A percentile compares a stretch with the other conserved stretches of the same genome.
phyloP scores from a whole-genome alignment of 192 early-diverging fungal species.

The Coemansia sp. region DNA sequence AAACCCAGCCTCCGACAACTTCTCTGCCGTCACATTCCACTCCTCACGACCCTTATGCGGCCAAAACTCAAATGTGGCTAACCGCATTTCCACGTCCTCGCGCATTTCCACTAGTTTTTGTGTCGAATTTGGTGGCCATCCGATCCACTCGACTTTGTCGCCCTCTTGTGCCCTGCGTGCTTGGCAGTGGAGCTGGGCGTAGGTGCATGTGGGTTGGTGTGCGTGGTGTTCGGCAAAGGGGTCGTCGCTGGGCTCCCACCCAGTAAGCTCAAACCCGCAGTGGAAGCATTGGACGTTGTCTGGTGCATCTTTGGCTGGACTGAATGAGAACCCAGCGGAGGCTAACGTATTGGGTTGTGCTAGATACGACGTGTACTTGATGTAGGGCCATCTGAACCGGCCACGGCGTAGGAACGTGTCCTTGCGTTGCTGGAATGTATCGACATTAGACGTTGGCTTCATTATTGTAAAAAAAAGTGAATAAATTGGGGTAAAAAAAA shows the following conservation, averaged over 20 bases:
- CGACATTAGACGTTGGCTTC: conserved; percentile 21
- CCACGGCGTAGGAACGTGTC: conserved; percentile 54
- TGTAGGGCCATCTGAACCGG: conserved; percentile 47
- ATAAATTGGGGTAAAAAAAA: not conserved
- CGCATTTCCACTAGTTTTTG: conserved; percentile 21
- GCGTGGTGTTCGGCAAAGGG: conserved; percentile 54
- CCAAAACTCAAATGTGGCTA: conserved; percentile 42
- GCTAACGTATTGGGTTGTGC: conserved; percentile 54
- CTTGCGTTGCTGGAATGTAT: conserved; percentile 45
- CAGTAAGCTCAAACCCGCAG: conserved; percentile 54
- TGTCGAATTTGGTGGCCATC: conserved; percentile 32
- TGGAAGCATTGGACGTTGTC: conserved; percentile 58
- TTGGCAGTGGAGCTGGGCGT: conserved; percentile 49
- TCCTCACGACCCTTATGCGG: conserved; percentile 38
- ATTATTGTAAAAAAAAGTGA: conserved; percentile 11
- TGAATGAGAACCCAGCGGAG: conserved; percentile 55
- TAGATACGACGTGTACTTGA: conserved; percentile 42
- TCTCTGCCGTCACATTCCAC: conserved; percentile 52
- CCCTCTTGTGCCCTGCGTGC: conserved; percentile 23
- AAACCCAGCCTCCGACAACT: conserved; percentile 52
- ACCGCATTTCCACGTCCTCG: conserved; percentile 21
- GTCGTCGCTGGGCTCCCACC: conserved; percentile 54
- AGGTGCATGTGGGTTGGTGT: conserved; percentile 47
- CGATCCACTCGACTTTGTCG: conserved; percentile 36
- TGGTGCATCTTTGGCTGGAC: conserved; percentile 46